Evolutionary conservation across 352 stramenopile genomes (phyloP), one percentile per base, ranked within the genome.

Genomic region (Phytophthora colocasiae): DNA sequence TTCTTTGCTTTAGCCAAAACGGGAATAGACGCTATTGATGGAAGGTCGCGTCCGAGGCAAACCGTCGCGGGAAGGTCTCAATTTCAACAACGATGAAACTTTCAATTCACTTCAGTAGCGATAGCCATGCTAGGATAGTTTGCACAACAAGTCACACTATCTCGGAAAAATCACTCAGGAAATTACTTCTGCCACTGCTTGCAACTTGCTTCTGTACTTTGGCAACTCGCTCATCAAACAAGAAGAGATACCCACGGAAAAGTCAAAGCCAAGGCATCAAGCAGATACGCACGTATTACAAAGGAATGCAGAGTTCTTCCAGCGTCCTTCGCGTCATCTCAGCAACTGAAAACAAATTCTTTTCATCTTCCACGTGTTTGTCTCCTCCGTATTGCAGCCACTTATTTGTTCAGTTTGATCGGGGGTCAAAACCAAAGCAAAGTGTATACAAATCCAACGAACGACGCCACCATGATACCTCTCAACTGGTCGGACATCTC

Each of bases 221-320:
- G 49, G 38, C 44, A 60, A 12, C 32, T 24, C 38, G 39, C 51
- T 76, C 63, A 66, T 66, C 66, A 40, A 57, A 38, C 26, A 31
- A 64, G 47, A 41, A 70, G 9, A 65, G 41, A 58, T 65, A 54
- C 62, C 31, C 71, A 66, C 66, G 49, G 34, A 64, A 72, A 61
- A 54, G 56, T 71, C 54, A 72, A 75, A 73, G 22, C 57, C 58
- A 73, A 73, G 12, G 54, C 69, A 64, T 71, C 69, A 71, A 73
- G 60, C 34, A 71, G 62, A 72, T 70, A 77, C 69, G 74, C 70
- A 85, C 65, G 64, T 68, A 80, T 74, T 80, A 80, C 66, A 78
- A 80, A 75, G 49, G 24, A 75, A 70, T 70, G 47, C 44, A 75
- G 27, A 46, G 53, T 59, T 64, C 54, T 63, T 47, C 66, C 46